phyloP scores from a whole-genome alignment of 768 basidiomycete genomes.

The Psilocybe sp. region DNA sequence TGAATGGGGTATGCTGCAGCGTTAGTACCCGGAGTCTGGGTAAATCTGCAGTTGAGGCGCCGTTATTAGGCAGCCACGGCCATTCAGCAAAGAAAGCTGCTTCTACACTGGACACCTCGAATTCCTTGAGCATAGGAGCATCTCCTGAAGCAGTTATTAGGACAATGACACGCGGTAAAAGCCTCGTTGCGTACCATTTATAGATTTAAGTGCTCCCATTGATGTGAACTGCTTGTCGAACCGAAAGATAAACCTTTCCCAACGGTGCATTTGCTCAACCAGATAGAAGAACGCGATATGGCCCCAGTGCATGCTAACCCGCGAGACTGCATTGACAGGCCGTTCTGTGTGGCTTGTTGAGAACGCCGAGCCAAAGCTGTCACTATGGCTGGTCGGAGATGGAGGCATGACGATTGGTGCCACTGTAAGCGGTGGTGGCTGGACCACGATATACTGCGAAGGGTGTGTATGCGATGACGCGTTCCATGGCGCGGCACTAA shows the following conservation, averaged over 20 bases:
- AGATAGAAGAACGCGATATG: slow-evolving; percentile 79
- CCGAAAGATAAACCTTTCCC: slow-evolving; percentile 78
- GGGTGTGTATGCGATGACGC: slow-evolving; percentile 28
- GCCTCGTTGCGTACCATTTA: slow-evolving; percentile 46
- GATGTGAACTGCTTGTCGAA: slow-evolving; percentile 78
- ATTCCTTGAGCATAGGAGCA: slow-evolving; percentile 71
- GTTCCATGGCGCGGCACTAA: slow-evolving; percentile 30
- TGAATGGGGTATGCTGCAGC: slow-evolving; percentile 72
- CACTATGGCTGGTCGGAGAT: slow-evolving; percentile 33
- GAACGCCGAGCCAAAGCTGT: slow-evolving; percentile 33
- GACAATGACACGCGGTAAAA: slow-evolving; percentile 7
- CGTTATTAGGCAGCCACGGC: slow-evolving; percentile 67
- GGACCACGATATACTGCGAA: slow-evolving; percentile 37
- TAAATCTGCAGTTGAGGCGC: slow-evolving; percentile 30
- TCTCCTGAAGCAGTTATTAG: slow-evolving; percentile 43
- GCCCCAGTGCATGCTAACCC: slow-evolving; percentile 70
- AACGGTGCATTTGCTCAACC: slow-evolving; percentile 77
- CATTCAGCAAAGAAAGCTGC: slow-evolving; percentile 62
- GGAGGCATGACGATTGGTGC: slow-evolving; percentile 41
- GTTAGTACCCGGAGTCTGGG: slow-evolving; percentile 56
- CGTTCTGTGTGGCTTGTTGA: slow-evolving; percentile 13
- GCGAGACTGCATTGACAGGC: slow-evolving; percentile 25
- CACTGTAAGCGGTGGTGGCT: slow-evolving; percentile 24
- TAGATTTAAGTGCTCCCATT: slow-evolving; percentile 68
- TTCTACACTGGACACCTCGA: slow-evolving; percentile 74